Base-by-base conservation (phyloP, 371 early-diverging fungal species). In the Rhizomucor pusillus region DNA sequence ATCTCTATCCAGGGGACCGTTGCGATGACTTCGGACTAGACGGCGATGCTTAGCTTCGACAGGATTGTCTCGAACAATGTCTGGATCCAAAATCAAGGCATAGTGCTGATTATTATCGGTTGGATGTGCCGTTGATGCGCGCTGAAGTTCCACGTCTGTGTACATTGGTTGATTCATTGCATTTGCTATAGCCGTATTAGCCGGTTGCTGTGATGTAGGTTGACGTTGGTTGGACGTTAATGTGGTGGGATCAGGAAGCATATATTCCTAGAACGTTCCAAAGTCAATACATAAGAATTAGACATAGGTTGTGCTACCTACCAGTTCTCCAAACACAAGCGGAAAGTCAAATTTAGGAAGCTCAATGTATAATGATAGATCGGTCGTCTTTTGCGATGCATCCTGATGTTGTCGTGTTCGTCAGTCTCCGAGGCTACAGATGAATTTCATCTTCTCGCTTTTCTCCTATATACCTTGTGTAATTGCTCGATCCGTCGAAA, bases 41-140 rank as follows among this genome's bases (percentile, higher is more conserved):
- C 92, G 81, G n/a, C 97, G 81, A 69, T 98, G 97, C 62, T 97
- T 97, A n/a, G 83, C 90, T 69, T 98, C 99, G 0, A 94, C 93
- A 0, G 91, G 92, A 62, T 98, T 97, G 57, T 92, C 91, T 13
- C 88, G 67, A 35, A 74, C 63, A 50, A 87, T 77, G 55, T 92
- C 93, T 2, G 88, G 83, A 61, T 93, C 93, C 3, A 76, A 52
- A 13, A 84, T 73, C 5, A 77, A 24, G 41, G 73, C 72, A 48
- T 65, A 81, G 67, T 46, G 50, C 49, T 6, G 56, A 19, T 40
- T 54, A 22, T 41, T 62, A 46, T 39, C 59, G 16, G 65, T 59
- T 43, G 59, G 47, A 57, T 45, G 61, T 46, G 41, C 23, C 56
- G 47, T 52, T n/a, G 23, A 11, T 25, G 35, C 23, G 12, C 50